phyloP scores from a whole-genome alignment of 2,329 filamentous ascomycete genomes.

The Paracamarosporium sp. region DNA sequence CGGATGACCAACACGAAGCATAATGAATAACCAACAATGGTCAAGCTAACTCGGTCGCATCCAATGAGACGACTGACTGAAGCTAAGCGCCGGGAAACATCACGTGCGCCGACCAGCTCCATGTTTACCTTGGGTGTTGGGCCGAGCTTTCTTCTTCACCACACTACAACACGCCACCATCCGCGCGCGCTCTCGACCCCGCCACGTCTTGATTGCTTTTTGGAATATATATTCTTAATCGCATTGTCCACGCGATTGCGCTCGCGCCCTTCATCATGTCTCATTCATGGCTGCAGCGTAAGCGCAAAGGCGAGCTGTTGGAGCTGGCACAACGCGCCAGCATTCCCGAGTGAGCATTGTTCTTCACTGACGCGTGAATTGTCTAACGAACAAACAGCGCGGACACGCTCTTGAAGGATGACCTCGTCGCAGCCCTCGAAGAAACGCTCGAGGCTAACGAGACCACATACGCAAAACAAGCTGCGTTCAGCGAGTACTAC shows the following conservation, averaged over 20 bases:
- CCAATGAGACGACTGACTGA: neutral
- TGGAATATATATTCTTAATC: conserved; percentile 44
- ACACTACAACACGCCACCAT: conserved; percentile 26
- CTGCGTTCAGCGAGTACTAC: conserved; percentile 78
- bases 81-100: conserved; percentile 10
- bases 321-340: conserved; percentile 76
- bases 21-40: too few relatives aligned
- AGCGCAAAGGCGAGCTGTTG: conserved; percentile 81
- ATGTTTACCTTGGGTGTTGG: conserved; percentile 27
- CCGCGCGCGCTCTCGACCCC: conserved; percentile 18
- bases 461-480: conserved; percentile 67
- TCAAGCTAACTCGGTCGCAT: too few relatives aligned
- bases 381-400: conserved; percentile 58
- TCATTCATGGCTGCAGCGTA: conserved; percentile 75
- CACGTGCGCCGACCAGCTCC: conserved; percentile 20
- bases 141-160: conserved; percentile 21
- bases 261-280: conserved; percentile 61
- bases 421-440: conserved; percentile 66
- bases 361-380: conserved; percentile 1
- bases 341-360: conserved; percentile 71
- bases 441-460: conserved; percentile 64
- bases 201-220: conserved; percentile 13
- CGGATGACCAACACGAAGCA: too few relatives aligned
- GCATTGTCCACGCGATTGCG: conserved; percentile 57
- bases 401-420: conserved; percentile 75